Base-by-base conservation (phyloP, 495 filamentous ascomycete species). In the Aeminium ludgeri region DNA sequence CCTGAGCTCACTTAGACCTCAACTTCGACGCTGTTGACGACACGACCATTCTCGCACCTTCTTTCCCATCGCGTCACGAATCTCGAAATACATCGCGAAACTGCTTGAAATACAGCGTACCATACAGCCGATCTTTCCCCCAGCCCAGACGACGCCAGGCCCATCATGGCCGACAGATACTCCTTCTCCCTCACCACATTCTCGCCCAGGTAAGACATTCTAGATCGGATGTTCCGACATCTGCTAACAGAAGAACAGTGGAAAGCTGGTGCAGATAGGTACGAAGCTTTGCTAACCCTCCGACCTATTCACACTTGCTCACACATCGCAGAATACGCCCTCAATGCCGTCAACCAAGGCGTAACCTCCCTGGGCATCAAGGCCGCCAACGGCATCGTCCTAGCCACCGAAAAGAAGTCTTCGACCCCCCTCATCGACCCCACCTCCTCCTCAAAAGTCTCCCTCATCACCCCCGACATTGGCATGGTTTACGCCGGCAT, bases 401-500 rank as follows among this genome's bases (percentile, higher is more conserved):
- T 99, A 48, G 89, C 89, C 32, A 99, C 89, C 39, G 89, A 99
- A 63, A 96, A 99, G 75, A 99, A 99, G 65, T 95, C 87, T 29
- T 91, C 86, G 13, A 93, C 89, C 3, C 84, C 87, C 34, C 80
- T 95, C 56, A 87, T 86, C 65, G 87, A 93, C 58, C 78, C 86
- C 41, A 73, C 78, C 41, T 96, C 91, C 17, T 78, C 92, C 55
- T 89, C 87, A 57, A 99, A 99, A 68, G 82, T 99, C 69, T 89
- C 82, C 59, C 73, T 89, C 53, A 82, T 99, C 66, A 96, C 91
- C 31, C 89, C 89, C 46, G 85, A 99, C 71, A 95, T 96, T 65
- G 91, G 91, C 60, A 96, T 95, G 91, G 91, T 99, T 55, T 99
- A 99, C 66, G 80, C 82, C 17, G 89, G 89, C 58, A 99, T 97